Evolutionary conservation across 352 stramenopile genomes (phyloP), one percentile per base, ranked within the genome.

Genomic region (Globisporangium okanoganense): DNA sequence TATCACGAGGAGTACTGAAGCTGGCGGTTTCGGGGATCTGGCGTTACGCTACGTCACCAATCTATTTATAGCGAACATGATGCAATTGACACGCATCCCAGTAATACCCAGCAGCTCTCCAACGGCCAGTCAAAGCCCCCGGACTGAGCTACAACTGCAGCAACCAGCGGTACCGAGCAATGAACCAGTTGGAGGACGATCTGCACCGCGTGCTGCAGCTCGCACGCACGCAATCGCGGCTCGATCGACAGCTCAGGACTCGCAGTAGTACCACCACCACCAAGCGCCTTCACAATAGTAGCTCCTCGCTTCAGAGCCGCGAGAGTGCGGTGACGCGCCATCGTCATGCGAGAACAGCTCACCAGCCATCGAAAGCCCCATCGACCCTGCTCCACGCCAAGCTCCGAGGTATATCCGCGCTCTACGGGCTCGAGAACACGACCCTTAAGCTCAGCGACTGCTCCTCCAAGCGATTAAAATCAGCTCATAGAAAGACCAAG

Each of bases 161-260:
- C 5, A 2, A 2, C 14, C n/a, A n/a, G n/a, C n/a, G n/a, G n/a
- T n/a, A n/a, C n/a, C n/a, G n/a, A 20, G 12, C 2, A 0, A 64
- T 64, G 58, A 54, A 64, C 50, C 58, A 64, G 6, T 38, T 64
- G 7, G 80, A 90, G 67, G 75, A 82, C 22, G 78, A 88, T 64
- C 58, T 85, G 38, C 70, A 76, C 36, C 80, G 80, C 31, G 76
- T 90, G 44, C 63, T 87, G 35, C 61, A 78, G 10, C 71, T 90
- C 33, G 76, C 62, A 38, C 40, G 70, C 43, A 16, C 36, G 14
- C 63, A 47, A 51, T 22, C 25, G 50, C 24, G 24, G 9, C 14
- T 56, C 31, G n/a, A 58, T 10, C 54, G 52, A 56, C 24, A 40
- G 9, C 20, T 59, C 55, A 27, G 12, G 10, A 13, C 47, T 20